Base-by-base conservation (phyloP, 1,139 yeast species). In the Geotrichum armillariae region DNA sequence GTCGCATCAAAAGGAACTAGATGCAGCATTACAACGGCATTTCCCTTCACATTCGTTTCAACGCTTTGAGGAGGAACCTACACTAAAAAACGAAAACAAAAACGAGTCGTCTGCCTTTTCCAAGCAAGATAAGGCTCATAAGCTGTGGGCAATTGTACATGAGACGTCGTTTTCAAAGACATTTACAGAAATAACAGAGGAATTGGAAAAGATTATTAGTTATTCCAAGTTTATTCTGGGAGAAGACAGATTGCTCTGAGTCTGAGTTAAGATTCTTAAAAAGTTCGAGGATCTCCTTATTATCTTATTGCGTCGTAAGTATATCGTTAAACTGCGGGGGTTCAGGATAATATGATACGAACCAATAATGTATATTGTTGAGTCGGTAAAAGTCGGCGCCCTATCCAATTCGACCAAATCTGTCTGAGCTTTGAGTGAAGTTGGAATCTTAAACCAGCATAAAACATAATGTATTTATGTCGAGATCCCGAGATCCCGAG, bases 111-210 rank as follows among this genome's bases (percentile, higher is more conserved):
- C 11, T 7, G 29, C 7, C 7, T 29, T 45, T 21, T 41, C 49
- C 12, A 25, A 23, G 6, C 25, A 45, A 21, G 46, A 46, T 12
- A 50, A 47, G 18, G 47, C 41, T 7, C 50, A 40, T 16, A 29
- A 41, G 7, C 69, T 71, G 50, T 76, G 80, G 80, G 69, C 72
- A 6, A 72, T 72, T 47, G 72, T 76, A 21, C 79, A 76, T 55
- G 77, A 76, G 20, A 68, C 75, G 61, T 77, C 78, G 1, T 75
- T 75, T 59, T 70, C 79, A 1, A 67, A 74, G 46, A 75, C 79
- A 0, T 74, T 74, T 54, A 75, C 79, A 0, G 71, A 71, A 34
- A 72, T 75, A 17, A 68, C 78, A 0, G 72, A 70, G 48, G 76
- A 72, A 36, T 56, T 75, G 44, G 75, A 75, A 46, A 65, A 64